Evolutionary conservation across 2,329 filamentous ascomycete genomes (phyloP), one percentile per base, ranked within the genome.

Genomic region (Nigrograna mackinnonii): DNA sequence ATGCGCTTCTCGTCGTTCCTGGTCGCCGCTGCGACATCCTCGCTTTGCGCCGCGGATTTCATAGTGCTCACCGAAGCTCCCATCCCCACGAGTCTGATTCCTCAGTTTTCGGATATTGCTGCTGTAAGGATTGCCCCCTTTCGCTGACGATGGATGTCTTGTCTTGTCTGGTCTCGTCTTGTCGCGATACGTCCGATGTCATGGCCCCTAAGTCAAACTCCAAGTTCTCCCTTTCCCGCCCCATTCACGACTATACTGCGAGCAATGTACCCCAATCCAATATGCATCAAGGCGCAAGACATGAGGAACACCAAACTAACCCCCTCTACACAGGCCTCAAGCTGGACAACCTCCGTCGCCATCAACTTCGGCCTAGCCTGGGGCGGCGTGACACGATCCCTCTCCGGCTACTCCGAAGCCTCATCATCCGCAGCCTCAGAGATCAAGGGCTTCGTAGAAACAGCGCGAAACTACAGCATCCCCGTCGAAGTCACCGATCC

Each of bases 321-420:
- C n/a, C n/a, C n/a, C n/a, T n/a, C n/a, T n/a, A n/a, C n/a, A 28
- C 24, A 28, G 24, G 24, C 22, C 22, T 14, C 22, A 2, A 14
- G 14, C 9, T 39, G 37, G 37, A 39, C 37, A 14, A 32, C 37
- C 26, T 39, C 37, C 22, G 37, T 39, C 17, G 26, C 22, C 4
- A 17, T 17, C 22, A 39, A 39, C 16, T 16, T 21, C 26, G 37
- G 26, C 17, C 17, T 37, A 18, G 22, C 35, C 22, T 39, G 24
- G 24, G n/a, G 24, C 9, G n/a, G n/a, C n/a, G 24, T 28, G 9
- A 9, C 9, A n/a, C n/a, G 9, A 9, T 28, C 24, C n/a, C 24
- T 28, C 17, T 38, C 24, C n/a, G 28, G 24, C 19, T 37, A 31
- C 20, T 4, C 4, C 13, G 28, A 24, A 24, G 18, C 9, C 18